Base-by-base conservation (phyloP, 1,139 yeast genomes). In the Chernovozyma sophiae-reginae region DNA sequence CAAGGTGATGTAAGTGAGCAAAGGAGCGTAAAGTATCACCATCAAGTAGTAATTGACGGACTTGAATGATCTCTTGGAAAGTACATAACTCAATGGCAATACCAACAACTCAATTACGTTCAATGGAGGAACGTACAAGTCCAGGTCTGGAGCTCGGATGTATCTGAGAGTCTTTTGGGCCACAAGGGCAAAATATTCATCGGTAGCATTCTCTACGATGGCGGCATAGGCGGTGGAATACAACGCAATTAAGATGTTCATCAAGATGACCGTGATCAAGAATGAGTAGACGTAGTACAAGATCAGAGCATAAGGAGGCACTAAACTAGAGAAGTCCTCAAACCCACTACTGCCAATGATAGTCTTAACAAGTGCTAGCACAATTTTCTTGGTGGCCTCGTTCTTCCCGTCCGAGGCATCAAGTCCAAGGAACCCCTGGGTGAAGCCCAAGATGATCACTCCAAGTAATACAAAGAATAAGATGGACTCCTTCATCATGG, bases 371-470 rank as follows among this genome's bases (percentile, higher is more conserved):
- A 87, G 71, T 23, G 83, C 80, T 15, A 78, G 64, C 34, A 86
- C 59, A 33, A 86, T 81, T 33, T 77, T 68, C 29, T 65, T 61
- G 1, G 95, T 83, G 27, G 86, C 83, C 47, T 86, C 95, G 43
- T 81, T 69, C 42, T 75, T 77, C 44, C 96, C 96, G 57, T 87
- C 96, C 6, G 94, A 83, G 24, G 86, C 83, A 60, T 87, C 96
- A 38, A 87, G 67, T 2, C 96, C 96, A 35, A 87, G 61, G 58
- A 87, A 86, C 0, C 95, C 96, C 53, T 87, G 96, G 39, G 86
- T 63, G 59, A 87, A 87, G 0, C 96, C 96, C 38, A 82, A 58
- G 42, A 84, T 79, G 25, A 87, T 80, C 40, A 86, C 78, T 18
- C 74, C 64, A 41, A 86, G 66, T 46, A 87, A 63, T 32, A 86